Conservation (phyloP, 208 protist species). For the Leishmania aethiopica region DNA sequence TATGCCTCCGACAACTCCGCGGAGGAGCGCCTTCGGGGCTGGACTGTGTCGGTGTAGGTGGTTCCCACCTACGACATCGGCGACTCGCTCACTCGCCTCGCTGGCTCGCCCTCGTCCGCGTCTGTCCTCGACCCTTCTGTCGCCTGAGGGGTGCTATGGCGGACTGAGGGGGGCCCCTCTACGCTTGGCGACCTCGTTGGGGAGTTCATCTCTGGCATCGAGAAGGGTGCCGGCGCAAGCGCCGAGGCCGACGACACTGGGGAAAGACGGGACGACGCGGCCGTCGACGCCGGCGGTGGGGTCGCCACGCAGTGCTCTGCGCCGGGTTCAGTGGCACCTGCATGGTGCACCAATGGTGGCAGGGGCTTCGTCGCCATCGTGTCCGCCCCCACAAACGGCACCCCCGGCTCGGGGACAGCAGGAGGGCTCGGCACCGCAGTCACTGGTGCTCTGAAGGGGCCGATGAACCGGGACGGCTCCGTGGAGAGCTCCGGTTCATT, state of each 20-base stretch:
- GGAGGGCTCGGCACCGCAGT: background rate
- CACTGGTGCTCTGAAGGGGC: slow-evolving; percentile 1
- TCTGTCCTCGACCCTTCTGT: background rate
- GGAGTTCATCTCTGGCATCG: background rate
- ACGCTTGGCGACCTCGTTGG: background rate
- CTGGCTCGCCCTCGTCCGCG: background rate
- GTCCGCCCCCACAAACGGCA: background rate
- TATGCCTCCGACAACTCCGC: background rate
- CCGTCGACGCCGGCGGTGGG: background rate
- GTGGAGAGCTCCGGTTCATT: slow-evolving; percentile 12
- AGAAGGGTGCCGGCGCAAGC: background rate
- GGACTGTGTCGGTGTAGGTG: no score
- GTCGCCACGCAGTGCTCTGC: background rate
- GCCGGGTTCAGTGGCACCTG: background rate
- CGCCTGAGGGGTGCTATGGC: background rate
- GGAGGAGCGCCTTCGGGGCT: background rate
- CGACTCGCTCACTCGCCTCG: background rate
- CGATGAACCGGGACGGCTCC: slow-evolving; percentile 14
- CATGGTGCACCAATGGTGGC: background rate
- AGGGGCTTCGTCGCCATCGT: background rate
- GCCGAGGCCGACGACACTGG: background rate
- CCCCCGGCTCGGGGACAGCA: background rate
- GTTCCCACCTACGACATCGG: background rate
- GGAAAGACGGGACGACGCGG: background rate
- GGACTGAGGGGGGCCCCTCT: background rate